These are phyloP conservation scores for Arctostaphylos glauca DNA, from an alignment of 148 eudicot genomes.

Conservation along the genomic window DNA sequence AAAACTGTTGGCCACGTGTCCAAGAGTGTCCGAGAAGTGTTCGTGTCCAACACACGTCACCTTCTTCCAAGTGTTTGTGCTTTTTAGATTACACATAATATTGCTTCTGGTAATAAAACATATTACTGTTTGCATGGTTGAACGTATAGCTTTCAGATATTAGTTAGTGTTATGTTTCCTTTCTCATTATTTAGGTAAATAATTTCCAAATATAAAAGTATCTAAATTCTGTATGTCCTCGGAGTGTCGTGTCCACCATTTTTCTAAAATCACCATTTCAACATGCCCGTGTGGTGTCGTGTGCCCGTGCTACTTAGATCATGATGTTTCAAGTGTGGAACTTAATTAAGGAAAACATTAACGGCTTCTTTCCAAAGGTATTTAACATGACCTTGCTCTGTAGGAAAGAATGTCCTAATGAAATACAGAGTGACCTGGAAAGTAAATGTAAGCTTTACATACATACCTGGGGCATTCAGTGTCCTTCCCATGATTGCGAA, in stretches of 20 bases:
- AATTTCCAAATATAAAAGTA: too few species aligned
- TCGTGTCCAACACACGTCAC: too few species aligned
- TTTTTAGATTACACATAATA: too few species aligned
- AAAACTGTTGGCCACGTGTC: too few species aligned
- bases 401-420: not conserved
- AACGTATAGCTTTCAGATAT: too few species aligned
- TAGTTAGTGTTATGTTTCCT: too few species aligned
- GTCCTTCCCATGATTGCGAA: conserved; percentile 43
- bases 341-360: not conserved
- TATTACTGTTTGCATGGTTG: too few species aligned
- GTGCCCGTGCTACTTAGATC: not conserved
- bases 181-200: too few species aligned
- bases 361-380: not conserved
- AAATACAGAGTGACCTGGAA: not conserved
- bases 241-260: not conserved
- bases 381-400: not conserved
- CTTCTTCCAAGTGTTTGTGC: too few species aligned
- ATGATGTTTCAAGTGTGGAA: not conserved
- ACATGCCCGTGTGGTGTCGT: not conserved
- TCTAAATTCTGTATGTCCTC: too few species aligned
- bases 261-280: not conserved
- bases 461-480: conserved; percentile 37
- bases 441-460: not conserved
- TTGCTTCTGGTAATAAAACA: too few species aligned
- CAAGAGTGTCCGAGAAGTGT: too few species aligned